Base-by-base conservation (phyloP, 2,329 filamentous ascomycete genomes). In the Penicillium sp. region DNA sequence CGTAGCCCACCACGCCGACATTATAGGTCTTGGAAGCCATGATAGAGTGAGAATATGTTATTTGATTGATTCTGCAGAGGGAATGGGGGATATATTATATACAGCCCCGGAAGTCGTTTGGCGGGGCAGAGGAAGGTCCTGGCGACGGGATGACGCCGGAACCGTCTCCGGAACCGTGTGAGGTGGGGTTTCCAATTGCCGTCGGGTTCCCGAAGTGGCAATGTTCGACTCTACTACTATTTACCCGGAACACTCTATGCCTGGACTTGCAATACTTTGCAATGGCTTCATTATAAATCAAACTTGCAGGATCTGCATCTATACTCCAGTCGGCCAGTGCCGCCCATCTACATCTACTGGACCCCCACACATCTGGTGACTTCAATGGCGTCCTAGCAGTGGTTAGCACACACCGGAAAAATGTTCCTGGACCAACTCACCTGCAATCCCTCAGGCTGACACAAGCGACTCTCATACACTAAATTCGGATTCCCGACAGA, bases 401-500 rank as follows among this genome's bases (percentile, higher is more conserved):
- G 11, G 29, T 45, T 22, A 43, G 9, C 7, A 27, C 38, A 16
- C 9, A 34, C 44, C 39, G 47, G 36, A 32, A 31, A 47, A 16
- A 4, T 10, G 16, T 5, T 41, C 14, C 13, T 4, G 2, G 7
- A 13, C 10, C 10, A 13, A 64, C 68, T 62, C 54, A 71, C 67
- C 9, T 39, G 39, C 29, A 57, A 38, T 7, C 67, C 67, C 50
- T 70, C 64, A 2, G 69, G 69, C 44, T 70, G 68, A 16, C 53
- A 47, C 50, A 89, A 69, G 56, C 79, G 73, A 67, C 85, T 90
- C 65, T 87, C 75, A 64, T 90, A 90, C 9, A 85, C 72, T 58
- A 90, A 65, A 53, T 82, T 79, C 1, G 87, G 86, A 60, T 88
- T 86, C 1, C 87, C 87, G 21, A 60, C 47, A 36, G 51, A 51